Conservation (phyloP, 2,329 filamentous ascomycete species). For the Colletotrichum incanum region DNA sequence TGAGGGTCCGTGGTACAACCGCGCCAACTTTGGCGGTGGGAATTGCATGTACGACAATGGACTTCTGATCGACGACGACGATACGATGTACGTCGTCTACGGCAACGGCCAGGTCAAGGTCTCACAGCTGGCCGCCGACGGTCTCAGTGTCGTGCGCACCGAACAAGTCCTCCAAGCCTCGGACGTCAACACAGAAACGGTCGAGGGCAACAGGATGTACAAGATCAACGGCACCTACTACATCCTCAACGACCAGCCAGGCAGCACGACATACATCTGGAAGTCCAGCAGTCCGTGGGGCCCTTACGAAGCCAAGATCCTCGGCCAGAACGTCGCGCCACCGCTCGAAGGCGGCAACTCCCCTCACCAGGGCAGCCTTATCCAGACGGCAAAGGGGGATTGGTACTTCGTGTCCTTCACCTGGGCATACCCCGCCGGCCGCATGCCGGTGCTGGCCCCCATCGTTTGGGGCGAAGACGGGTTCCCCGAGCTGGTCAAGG, state of each 20-base stretch:
- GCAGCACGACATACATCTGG: constrained; percentile 63
- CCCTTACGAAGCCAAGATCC: constrained; percentile 63
- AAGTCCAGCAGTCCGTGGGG: constrained; percentile 67
- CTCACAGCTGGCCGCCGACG: constrained; percentile 66
- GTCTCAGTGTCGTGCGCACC: constrained; percentile 60
- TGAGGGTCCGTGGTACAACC: constrained; percentile 60
- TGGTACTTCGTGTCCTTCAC: constrained; percentile 75
- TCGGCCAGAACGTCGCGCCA: constrained; percentile 59
- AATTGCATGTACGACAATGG: constrained; percentile 73
- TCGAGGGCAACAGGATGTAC: constrained; percentile 72
- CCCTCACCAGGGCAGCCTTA: constrained; percentile 70
- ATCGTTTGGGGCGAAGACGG: constrained; percentile 67
- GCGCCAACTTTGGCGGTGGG: constrained; percentile 52
- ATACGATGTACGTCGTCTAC: constrained; percentile 72
- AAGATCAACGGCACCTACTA: constrained; percentile 71
- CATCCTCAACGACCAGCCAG: constrained; percentile 65
- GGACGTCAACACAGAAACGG: constrained; percentile 51
- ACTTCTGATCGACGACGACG: constrained; percentile 71
- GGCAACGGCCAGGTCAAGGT: constrained; percentile 65
- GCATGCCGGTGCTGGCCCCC: constrained; percentile 71
- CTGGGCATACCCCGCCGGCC: constrained; percentile 69
- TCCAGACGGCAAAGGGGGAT: constrained; percentile 65
- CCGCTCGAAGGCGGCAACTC: constrained; percentile 62
- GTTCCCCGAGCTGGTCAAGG: constrained; percentile 62
- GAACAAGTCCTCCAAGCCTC: constrained; percentile 61